These are phyloP conservation scores for sorghum (Sorghum bicolor) DNA, from an alignment of 176 grass and related monocot genomes.

Conservation along the genomic window DNA sequence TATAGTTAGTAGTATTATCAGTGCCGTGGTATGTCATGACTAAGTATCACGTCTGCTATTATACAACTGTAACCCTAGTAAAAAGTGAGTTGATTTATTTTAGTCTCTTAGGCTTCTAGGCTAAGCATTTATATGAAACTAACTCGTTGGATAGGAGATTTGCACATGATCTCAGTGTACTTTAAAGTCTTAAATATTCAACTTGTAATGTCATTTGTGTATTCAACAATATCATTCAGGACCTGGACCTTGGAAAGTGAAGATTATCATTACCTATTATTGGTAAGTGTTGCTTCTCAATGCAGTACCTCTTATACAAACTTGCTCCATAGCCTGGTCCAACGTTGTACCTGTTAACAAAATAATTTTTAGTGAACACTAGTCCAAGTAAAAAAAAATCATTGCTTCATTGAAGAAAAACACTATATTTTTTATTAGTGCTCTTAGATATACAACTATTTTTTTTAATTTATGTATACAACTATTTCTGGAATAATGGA, in stretches of 20 bases:
- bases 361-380: background rate
- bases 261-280: conserved; percentile 11
- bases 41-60: background rate
- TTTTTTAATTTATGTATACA: too few species aligned
- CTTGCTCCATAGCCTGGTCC: background rate
- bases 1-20: background rate
- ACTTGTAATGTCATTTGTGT: background rate
- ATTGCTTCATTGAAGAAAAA: background rate
- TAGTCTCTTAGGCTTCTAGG: background rate
- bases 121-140: background rate
- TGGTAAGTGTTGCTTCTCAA: background rate
- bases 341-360: background rate
- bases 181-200: conserved; percentile 16
- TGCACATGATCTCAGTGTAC: conserved; percentile 18
- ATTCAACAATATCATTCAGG: conserved; percentile 11
- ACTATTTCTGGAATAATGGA: background rate
- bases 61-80: background rate
- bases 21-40: background rate
- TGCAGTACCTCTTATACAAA: background rate
- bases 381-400: background rate
- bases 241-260: background rate
- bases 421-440: background rate
- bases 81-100: background rate
- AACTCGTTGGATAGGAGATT: too few species aligned
- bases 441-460: background rate